Evolutionary conservation across 257 asterid species (phyloP).

Genomic region (Solanum verrucosum): DNA sequence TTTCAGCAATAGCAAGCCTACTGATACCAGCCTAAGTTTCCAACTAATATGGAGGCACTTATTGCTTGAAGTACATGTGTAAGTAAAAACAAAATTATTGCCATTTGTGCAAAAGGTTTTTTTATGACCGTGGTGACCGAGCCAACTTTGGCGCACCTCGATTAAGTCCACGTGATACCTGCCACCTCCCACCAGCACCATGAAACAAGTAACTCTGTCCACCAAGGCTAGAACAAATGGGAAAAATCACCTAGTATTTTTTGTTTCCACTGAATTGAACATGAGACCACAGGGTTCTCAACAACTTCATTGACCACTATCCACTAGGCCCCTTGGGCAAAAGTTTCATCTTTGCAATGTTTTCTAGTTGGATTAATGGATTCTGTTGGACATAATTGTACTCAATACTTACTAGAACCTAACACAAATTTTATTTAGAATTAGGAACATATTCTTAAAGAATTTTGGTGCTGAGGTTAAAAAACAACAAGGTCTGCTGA

Average conservation of each 20-base stretch:
- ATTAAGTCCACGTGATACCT: background rate
- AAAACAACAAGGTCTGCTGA: background rate
- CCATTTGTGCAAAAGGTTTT: background rate
- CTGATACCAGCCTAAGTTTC: background rate
- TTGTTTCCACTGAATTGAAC: too few species aligned
- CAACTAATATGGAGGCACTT: background rate
- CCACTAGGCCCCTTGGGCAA: background rate
- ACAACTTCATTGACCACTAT: too few species aligned
- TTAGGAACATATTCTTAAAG: background rate
- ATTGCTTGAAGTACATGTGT: background rate
- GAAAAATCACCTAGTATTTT: background rate
- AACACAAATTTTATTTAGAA: background rate
- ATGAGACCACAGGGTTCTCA: too few species aligned
- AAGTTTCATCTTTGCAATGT: background rate
- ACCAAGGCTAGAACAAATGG: background rate
- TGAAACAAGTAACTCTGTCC: background rate
- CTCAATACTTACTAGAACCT: background rate
- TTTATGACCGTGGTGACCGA: background rate
- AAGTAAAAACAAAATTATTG: background rate
- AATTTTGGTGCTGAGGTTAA: background rate
- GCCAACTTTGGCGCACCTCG: too few species aligned
- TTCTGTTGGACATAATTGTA: background rate
- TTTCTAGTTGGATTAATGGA: background rate
- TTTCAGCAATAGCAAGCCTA: background rate
- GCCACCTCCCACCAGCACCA: background rate